Base-by-base conservation (phyloP, 352 stramenopile species). In the Globisporangium mamillatum region DNA sequence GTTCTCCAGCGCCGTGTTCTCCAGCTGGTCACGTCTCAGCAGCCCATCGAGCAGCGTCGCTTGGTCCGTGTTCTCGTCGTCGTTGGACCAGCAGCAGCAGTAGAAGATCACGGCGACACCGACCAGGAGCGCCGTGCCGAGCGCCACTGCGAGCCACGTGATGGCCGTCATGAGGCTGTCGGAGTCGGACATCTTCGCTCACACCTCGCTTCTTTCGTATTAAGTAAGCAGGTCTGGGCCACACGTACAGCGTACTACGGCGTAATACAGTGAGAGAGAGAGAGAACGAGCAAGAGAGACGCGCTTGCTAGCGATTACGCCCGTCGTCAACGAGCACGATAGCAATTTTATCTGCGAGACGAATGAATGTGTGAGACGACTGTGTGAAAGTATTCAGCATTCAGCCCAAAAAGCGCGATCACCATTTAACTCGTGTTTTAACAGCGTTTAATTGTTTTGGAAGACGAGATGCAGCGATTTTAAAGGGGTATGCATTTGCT, bases 1-100 rank as follows among this genome's bases (percentile, higher is more conserved):
- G 50, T 79, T 75, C 58, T 85, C 80, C 22, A 86, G 72, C 60
- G 78, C 66, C 66, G 78, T 88, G 66, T 75, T 70, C 50, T 87
- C 81, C 22, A 91, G 70, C 46, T 91, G 75, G 67, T 91, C 83
- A 52, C 83, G 78, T 8, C 83, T 81, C 61, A 90, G 63, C 57
- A 91, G 69, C 1, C 80, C 81, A 60, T 91, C 83, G 65, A 82
- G 70, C 52, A 91, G 76, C 54, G 74, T 67, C 24, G 61, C 63
- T 20, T 66, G 62, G 8, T 63, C 22, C 20, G 53, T 27, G 29
- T 24, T 67, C 3, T 61, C 58, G 52, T 73, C 74, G 24, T 65
- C 63, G 32, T 60, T 60, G 29, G 18, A 14, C 32, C 69, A 74
- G 65, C 78, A 82, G 75, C 79, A 91, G 69, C 82, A 79, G 75